phyloP scores from a whole-genome alignment of 2,329 filamentous ascomycete genomes.

The Ophiostoma ulmi region DNA sequence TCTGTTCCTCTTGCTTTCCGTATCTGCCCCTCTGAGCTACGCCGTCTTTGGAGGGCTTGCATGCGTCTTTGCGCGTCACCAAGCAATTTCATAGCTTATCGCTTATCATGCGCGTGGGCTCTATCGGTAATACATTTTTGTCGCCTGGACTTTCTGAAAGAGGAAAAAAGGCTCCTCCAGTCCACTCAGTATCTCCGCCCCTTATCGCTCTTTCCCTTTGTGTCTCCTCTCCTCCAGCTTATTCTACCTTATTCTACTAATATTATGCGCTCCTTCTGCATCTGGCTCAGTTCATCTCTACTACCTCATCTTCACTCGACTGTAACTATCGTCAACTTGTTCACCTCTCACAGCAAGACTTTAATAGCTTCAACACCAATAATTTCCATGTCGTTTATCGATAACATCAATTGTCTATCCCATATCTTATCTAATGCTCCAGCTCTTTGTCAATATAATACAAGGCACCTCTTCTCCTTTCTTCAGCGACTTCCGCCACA shows the following conservation, averaged over 20 bases:
- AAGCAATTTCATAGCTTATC: conserved; percentile 12
- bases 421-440: background rate
- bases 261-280: background rate
- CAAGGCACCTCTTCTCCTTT: background rate
- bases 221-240: background rate
- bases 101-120: background rate
- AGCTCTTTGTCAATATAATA: background rate
- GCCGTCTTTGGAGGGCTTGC: conserved; percentile 12
- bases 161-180: conserved; percentile 15
- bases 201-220: conserved; percentile 6
- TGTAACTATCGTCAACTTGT: background rate
- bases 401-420: background rate
- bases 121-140: background rate
- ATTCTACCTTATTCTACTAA: background rate
- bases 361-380: background rate
- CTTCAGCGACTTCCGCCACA: too few relatives aligned
- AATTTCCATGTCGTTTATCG: background rate
- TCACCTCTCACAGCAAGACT: background rate
- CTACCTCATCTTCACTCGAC: background rate
- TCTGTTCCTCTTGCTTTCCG: background rate
- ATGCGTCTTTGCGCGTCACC: conserved; percentile 2
- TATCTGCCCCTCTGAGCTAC: conserved; percentile 11
- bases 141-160: conserved; percentile 23
- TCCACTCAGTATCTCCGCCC: conserved; percentile 12
- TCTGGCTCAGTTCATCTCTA: background rate